phyloP scores from a whole-genome alignment of 306 rosid species.

The Gastrolobium bilobum region DNA sequence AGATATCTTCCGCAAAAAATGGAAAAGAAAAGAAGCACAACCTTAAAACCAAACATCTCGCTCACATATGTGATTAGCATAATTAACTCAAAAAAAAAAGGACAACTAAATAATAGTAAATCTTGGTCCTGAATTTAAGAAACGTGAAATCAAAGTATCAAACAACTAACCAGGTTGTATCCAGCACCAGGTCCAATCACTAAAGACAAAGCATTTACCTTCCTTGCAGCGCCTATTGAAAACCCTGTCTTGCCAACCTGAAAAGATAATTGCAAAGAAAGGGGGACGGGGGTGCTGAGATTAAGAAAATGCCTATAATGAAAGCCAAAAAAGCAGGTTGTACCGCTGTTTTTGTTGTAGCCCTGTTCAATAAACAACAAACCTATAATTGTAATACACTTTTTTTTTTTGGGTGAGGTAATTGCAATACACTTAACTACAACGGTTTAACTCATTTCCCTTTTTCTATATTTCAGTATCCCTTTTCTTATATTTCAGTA shows the following conservation, averaged over 20 bases:
- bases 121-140: conserved; percentile 27
- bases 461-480: conserved; percentile 37
- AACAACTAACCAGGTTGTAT: conserved; percentile 82
- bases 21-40: conserved; percentile 27
- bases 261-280: conserved; percentile 44
- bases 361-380: conserved; percentile 37
- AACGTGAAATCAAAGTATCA: conserved; percentile 28
- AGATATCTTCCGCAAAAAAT: background rate
- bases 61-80: conserved; percentile 19
- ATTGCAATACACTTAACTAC: conserved; percentile 21
- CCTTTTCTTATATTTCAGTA: conserved; percentile 37
- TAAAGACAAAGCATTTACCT: conserved; percentile 70
- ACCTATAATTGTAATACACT: background rate
- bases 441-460: conserved; percentile 38
- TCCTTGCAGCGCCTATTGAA: conserved; percentile 81
- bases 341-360: conserved; percentile 36
- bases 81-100: background rate
- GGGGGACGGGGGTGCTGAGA: conserved; percentile 33
- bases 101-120: conserved; percentile 25
- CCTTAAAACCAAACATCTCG: conserved; percentile 26
- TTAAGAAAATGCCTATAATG: conserved; percentile 36
- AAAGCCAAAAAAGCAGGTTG: conserved; percentile 48
- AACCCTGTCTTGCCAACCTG: conserved; percentile 83
- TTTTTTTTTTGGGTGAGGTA: background rate
- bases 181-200: conserved; percentile 98